Evolutionary conservation across 148 eudicot genomes (phyloP).

Genomic region (Arbutus unedo): DNA sequence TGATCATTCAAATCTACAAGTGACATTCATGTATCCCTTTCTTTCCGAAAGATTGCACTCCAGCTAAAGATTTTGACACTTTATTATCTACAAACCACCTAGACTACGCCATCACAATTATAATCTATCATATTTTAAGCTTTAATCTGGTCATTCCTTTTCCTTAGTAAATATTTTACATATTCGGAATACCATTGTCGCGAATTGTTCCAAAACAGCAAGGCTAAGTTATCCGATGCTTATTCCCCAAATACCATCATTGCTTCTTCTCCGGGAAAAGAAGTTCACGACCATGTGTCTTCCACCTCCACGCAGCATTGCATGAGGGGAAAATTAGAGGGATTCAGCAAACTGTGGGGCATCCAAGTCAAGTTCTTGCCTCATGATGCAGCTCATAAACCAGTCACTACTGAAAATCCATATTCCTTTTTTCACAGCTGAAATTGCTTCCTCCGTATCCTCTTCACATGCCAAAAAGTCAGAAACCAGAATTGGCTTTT

Average conservation of each 20-base stretch:
- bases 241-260: no score
- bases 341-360: conserved; percentile 94
- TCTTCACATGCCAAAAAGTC: conserved; percentile 68
- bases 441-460: conserved; percentile 81
- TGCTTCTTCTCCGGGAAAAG: no score
- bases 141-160: neutral
- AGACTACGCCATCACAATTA: neutral
- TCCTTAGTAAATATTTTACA: neutral
- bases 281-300: no score
- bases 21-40: neutral
- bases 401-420: conserved; percentile 71
- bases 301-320: no score
- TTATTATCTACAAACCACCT: neutral
- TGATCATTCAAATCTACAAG: neutral
- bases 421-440: conserved; percentile 61
- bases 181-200: neutral
- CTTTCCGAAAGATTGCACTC: neutral
- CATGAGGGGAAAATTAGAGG: conserved; percentile 30
- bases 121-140: neutral
- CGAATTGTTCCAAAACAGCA: neutral
- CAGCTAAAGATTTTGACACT: neutral
- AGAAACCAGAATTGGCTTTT: neutral
- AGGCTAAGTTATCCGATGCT: neutral
- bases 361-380: conserved; percentile 80
- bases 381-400: conserved; percentile 89